Conservation (phyloP, 2,329 filamentous ascomycete species). For the Huntiella moniliformis region DNA sequence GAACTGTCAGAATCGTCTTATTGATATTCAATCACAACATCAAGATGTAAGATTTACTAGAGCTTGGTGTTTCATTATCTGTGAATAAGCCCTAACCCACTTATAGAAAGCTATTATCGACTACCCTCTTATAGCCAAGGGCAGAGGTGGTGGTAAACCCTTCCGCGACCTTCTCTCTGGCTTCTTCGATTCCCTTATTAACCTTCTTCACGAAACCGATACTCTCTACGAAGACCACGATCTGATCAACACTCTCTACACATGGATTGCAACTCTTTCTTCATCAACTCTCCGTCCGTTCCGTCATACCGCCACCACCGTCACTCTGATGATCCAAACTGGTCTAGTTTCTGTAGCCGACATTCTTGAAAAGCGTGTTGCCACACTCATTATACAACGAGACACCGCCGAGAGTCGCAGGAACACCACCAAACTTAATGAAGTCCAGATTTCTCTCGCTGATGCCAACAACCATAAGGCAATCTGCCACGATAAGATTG, state of each 20-base stretch:
- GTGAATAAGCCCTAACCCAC: conserved; percentile 4
- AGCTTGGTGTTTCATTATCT: neutral
- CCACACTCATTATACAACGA: conserved; percentile 58
- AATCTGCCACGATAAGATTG: conserved; percentile 50
- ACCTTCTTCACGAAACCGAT: conserved; percentile 63
- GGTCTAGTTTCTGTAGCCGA: conserved; percentile 57
- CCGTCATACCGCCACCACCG: conserved; percentile 78
- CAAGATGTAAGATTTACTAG: conserved; percentile 40
- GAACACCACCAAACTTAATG: conserved; percentile 60
- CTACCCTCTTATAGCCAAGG: conserved; percentile 75
- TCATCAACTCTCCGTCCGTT: conserved; percentile 76
- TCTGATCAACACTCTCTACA: conserved; percentile 71
- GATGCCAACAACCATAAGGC: conserved; percentile 53
- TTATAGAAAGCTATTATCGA: conserved; percentile 57
- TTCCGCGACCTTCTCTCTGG: conserved; percentile 62
- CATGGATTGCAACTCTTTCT: conserved; percentile 83
- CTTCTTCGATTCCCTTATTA: conserved; percentile 63
- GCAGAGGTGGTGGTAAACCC: conserved; percentile 47
- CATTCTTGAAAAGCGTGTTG: conserved; percentile 51
- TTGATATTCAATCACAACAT: conserved; percentile 75
- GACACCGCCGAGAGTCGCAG: conserved; percentile 54
- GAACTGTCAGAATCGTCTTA: conserved; percentile 58
- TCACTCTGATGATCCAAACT: conserved; percentile 61
- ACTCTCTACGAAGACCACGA: conserved; percentile 58
- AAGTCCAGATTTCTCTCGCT: conserved; percentile 52